These are phyloP conservation scores for Coniferiporia weirii DNA, from an alignment of 1,284 basidiomycete genomes.

Conservation along the genomic window DNA sequence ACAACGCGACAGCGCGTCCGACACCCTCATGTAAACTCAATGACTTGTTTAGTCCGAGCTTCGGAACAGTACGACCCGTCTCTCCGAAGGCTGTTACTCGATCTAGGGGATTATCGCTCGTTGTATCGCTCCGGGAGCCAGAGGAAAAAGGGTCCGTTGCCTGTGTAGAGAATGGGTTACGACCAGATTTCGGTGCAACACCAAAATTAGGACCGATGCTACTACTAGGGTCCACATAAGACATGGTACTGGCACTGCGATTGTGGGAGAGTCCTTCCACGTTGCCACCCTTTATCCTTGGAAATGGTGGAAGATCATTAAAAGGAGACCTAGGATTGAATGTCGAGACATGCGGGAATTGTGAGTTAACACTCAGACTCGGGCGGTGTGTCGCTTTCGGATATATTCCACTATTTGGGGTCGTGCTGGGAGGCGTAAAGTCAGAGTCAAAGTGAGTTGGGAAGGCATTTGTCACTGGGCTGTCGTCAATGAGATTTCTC, in stretches of 20 bases:
- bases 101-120: slow-evolving; percentile 19
- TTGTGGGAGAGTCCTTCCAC: background rate
- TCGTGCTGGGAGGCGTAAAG: slow-evolving; percentile 21
- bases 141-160: slow-evolving; percentile 4
- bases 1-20: slow-evolving; percentile 75
- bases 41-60: slow-evolving; percentile 44
- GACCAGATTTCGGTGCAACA: background rate
- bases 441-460: slow-evolving; percentile 36
- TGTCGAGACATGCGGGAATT: background rate
- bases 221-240: background rate
- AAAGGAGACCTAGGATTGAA: slow-evolving; percentile 31
- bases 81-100: slow-evolving; percentile 15
- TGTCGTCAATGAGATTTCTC: slow-evolving; percentile 20
- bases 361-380: slow-evolving; percentile 36
- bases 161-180: slow-evolving; percentile 8
- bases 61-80: slow-evolving; percentile 38
- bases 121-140: background rate
- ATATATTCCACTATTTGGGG: slow-evolving; percentile 1
- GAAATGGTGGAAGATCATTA: slow-evolving; percentile 30
- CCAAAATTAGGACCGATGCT: background rate
- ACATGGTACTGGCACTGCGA: background rate
- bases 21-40: slow-evolving; percentile 52
- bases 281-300: slow-evolving; percentile 19
- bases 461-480: slow-evolving; percentile 30
- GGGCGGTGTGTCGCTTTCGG: slow-evolving; percentile 19